Evolutionary conservation across 306 rosid genomes (phyloP).

Genomic region (Vigna trinervia): DNA sequence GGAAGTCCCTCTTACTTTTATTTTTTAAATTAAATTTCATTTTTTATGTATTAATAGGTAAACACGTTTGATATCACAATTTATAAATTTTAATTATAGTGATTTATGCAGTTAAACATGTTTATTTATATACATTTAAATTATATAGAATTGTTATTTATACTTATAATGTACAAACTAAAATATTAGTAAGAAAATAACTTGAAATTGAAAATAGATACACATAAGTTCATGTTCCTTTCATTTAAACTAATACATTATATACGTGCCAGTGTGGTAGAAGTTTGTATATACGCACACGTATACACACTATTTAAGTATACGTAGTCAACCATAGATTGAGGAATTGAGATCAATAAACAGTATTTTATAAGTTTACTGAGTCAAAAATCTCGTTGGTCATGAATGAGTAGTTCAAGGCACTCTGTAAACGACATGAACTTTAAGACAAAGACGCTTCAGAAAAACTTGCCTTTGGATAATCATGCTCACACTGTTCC

Average conservation of each 20-base stretch:
- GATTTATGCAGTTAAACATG: too few species aligned
- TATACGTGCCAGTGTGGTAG: background rate
- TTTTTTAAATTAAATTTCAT: too few species aligned
- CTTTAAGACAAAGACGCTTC: slow-evolving; percentile 42
- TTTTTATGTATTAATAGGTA: too few species aligned
- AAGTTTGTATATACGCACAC: background rate
- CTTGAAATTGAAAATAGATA: background rate
- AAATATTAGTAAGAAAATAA: background rate
- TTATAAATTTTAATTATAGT: too few species aligned
- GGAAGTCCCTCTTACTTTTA: too few species aligned
- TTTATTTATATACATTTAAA: too few species aligned
- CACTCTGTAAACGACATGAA: slow-evolving; percentile 43
- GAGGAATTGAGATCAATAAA: slow-evolving; percentile 14
- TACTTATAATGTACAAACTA: background rate
- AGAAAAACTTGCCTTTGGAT: slow-evolving; percentile 46
- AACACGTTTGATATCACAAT: background rate
- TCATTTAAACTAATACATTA: background rate
- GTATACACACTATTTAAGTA: background rate
- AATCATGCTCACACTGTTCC: slow-evolving; percentile 12
- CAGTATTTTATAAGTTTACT: background rate
- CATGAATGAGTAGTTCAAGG: slow-evolving; percentile 12
- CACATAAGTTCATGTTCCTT: background rate
- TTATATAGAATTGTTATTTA: too few species aligned
- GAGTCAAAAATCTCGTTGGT: slow-evolving; percentile 29
- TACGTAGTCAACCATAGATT: background rate